Conservation (phyloP, 2,329 filamentous ascomycete species). For the Parascedosporium putredinis region DNA sequence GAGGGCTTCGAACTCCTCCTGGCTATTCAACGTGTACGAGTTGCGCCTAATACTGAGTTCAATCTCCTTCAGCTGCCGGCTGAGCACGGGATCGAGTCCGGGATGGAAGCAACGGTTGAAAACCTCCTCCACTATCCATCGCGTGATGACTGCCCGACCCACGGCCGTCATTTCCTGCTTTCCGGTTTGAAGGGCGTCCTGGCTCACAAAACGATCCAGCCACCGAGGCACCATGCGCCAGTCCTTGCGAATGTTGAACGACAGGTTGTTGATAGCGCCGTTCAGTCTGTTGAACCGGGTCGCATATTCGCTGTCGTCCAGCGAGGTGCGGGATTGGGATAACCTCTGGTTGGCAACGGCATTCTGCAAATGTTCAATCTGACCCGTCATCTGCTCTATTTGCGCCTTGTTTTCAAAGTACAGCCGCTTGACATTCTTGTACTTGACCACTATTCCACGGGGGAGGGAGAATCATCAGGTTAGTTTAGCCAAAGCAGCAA, state of each 20-base stretch:
- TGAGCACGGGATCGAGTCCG: constrained; percentile 65
- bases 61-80: constrained; percentile 70
- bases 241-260: constrained; percentile 93
- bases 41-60: constrained; percentile 78
- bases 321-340: constrained; percentile 83
- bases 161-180: constrained; percentile 98
- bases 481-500: too few species aligned
- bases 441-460: constrained; percentile 86
- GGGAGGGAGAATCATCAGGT: constrained; percentile 25
- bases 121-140: constrained; percentile 83
- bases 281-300: constrained; percentile 85
- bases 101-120: constrained; percentile 93
- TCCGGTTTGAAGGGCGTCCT: constrained; percentile 73
- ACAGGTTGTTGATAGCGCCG: constrained; percentile 85
- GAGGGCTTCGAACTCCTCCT: constrained; percentile 82
- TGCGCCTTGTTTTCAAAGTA: constrained; percentile 94
- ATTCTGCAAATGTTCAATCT: constrained; percentile 92
- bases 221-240: constrained; percentile 76
- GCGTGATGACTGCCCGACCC: constrained; percentile 76
- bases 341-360: constrained; percentile 94
- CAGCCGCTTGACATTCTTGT: constrained; percentile 94
- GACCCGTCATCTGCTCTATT: constrained; percentile 75
- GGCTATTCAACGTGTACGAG: constrained; percentile 61
- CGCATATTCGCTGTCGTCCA: constrained; percentile 90
- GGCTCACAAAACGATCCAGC: constrained; percentile 70